Percentiles rank a stretch among this genome's conserved stretches.
These are phyloP conservation scores for Cairneyella variabilis DNA, from an alignment of 495 filamentous ascomycete species.

Conservation along the genomic window DNA sequence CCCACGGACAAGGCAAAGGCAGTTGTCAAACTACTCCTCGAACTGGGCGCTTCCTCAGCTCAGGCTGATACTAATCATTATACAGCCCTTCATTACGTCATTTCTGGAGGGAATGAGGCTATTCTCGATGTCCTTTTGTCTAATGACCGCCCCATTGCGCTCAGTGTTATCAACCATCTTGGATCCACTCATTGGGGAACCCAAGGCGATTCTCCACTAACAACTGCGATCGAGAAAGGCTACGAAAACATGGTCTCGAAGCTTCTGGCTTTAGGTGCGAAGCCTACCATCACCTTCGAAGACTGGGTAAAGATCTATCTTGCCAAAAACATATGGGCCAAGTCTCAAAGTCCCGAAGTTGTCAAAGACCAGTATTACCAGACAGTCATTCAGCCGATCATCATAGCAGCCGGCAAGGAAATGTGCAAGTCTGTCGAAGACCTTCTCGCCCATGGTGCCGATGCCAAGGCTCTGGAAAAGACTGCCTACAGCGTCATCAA, in stretches of 20 bases:
- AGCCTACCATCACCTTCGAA: conserved; percentile 32
- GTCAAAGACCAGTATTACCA: conserved; percentile 38
- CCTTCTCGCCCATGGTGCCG: conserved; percentile 55
- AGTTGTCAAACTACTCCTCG: conserved; percentile 60
- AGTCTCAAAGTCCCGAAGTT: conserved; percentile 28
- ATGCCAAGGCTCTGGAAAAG: conserved; percentile 47
- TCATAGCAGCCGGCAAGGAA: conserved; percentile 48
- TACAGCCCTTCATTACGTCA: conserved; percentile 59
- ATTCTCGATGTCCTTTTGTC: conserved; percentile 56
- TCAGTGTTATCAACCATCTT: conserved; percentile 62
- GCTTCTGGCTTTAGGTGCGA: conserved; percentile 44
- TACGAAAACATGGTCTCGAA: conserved; percentile 35
- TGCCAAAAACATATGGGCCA: conserved; percentile 21
- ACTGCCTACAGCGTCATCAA: conserved; percentile 30
- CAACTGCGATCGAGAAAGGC: conserved; percentile 37
- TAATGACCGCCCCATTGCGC: conserved; percentile 55
- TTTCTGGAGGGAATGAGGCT: conserved; percentile 37
- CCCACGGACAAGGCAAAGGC: conserved; percentile 53
- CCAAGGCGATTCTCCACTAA: conserved; percentile 34
- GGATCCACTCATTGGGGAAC: conserved; percentile 27
- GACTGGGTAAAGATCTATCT: conserved; percentile 38
- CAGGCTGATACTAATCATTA: conserved; percentile 60
- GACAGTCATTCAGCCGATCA: conserved; percentile 51
- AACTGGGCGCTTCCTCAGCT: conserved; percentile 65
- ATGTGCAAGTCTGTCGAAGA: conserved; percentile 49